Base-by-base conservation (phyloP, 352 stramenopile genomes). In the Pythium dissotocum region DNA sequence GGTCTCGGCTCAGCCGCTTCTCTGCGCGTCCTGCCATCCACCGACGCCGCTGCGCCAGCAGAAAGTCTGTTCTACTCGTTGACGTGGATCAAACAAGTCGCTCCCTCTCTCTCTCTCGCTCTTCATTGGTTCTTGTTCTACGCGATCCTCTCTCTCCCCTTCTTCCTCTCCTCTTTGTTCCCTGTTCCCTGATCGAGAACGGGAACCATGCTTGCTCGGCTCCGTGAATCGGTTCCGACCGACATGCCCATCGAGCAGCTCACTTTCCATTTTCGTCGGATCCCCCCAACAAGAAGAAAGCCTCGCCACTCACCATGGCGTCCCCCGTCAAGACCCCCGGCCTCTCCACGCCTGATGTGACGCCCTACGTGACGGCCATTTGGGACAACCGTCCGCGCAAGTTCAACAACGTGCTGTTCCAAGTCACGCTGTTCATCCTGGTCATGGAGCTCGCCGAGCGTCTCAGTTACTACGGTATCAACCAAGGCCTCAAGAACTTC, bases 401-500 rank as follows among this genome's bases (percentile, higher is more conserved):
- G 55, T 89, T 82, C 61, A 72, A 79, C 56, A 78, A 78, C 36
- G 78, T 89, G 35, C 51, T 91, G 32, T 35, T 89, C 63, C 77
- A 88, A 67, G 83, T 91, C 48, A 85, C 75, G 52, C 66, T 79
- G 26, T 89, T 85, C 70, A 77, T 90, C 65, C 70, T 90, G 16
- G 36, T 88, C 24, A 71, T 90, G 69, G 79, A 90, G 56, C 65
- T 90, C 21, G 78, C 82, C 53, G 80, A 90, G 61, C 79, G 82
- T 55, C 67, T 90, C 40, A 94, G 87, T 46, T 96, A 95, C 67
- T 96, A 94, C 49, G 87, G 87, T 51, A 95, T 96, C 69, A 95
- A 95, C 65, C 87, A 95, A 59, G 87, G 84, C 0, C 77, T 95
- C 35, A 94, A 94, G 77, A 95, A 96, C 74, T 96, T 89, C 46